A percentile compares a stretch with the other conserved stretches of the same genome.
Evolutionary conservation across 2,329 filamentous ascomycete species (phyloP).

Genomic region (Alternaria sp.): DNA sequence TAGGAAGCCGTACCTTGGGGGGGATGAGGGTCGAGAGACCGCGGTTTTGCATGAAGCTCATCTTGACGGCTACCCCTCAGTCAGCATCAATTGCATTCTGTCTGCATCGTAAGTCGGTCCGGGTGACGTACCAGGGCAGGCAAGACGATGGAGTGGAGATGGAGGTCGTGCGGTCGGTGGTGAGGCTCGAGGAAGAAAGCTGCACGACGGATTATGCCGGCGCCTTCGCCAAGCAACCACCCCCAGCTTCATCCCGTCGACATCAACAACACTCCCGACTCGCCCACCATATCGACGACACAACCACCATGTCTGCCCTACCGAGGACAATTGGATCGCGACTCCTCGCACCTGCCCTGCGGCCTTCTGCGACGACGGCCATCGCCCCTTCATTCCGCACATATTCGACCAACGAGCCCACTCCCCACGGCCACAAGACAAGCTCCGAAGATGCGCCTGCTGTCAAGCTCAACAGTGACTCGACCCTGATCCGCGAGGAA

Average conservation of each 20-base stretch:
- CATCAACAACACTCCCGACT: constrained; percentile 23
- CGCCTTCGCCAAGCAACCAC: constrained; percentile 28
- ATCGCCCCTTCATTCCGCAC: constrained; percentile 42
- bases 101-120: constrained; percentile 15
- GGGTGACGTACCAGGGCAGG: constrained; percentile 45
- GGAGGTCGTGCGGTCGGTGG: constrained; percentile 41
- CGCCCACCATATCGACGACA: constrained; percentile 26
- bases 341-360: constrained; percentile 49
- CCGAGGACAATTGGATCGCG: constrained; percentile 53
- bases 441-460: constrained; percentile 51
- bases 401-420: constrained; percentile 42
- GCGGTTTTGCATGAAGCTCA: constrained; percentile 92
- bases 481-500: constrained; percentile 62
- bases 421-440: constrained; percentile 40
- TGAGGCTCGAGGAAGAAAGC: constrained; percentile 44
- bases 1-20: constrained; percentile 78
- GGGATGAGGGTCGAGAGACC: constrained; percentile 98
- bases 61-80: constrained; percentile 64
- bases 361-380: constrained; percentile 37
- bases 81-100: constrained; percentile 49
- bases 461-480: constrained; percentile 48
- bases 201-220: constrained; percentile 41
- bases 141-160: constrained; percentile 50
- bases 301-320: constrained; percentile 52
- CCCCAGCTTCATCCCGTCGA: constrained; percentile 35